Percentiles rank a stretch among this genome's conserved stretches.
Evolutionary conservation across 176 grass and related monocot species (phyloP).

Genomic region (Ampelocalamus luodianensis): DNA sequence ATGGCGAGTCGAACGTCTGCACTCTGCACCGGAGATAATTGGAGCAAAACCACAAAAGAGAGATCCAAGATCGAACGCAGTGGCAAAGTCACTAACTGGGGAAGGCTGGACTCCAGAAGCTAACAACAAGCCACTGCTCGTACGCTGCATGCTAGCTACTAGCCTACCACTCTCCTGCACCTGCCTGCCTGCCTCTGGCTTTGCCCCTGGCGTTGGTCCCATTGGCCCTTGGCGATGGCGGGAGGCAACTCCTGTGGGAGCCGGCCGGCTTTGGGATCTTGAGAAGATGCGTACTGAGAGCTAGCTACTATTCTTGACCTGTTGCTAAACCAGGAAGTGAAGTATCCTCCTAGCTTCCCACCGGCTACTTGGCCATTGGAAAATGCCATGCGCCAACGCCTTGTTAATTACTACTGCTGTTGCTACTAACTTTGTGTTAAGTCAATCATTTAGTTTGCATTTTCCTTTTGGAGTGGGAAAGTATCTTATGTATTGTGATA

Average conservation of each 20-base stretch:
- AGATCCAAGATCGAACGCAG: conserved; percentile 10
- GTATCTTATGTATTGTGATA: conserved; percentile 20
- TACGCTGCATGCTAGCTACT: background rate
- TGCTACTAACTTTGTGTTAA: conserved; percentile 10
- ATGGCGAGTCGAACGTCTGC: conserved; percentile 15
- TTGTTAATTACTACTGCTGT: conserved; percentile 34
- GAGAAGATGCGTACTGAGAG: conserved; percentile 34
- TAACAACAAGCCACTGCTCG: background rate
- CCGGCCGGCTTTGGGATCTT: conserved; percentile 12
- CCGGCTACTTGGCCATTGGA: conserved; percentile 61
- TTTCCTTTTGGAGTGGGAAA: conserved; percentile 4
- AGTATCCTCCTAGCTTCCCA: conserved; percentile 47
- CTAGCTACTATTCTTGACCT: background rate
- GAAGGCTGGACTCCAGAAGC: conserved; percentile 48
- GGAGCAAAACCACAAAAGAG: conserved; percentile 31
- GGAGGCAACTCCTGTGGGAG: conserved; percentile 35
- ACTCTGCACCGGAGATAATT: background rate
- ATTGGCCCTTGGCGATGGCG: conserved; percentile 51
- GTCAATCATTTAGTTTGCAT: conserved; percentile 26
- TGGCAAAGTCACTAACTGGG: conserved; percentile 32
- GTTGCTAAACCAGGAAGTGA: conserved; percentile 11
- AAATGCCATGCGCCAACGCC: conserved; percentile 61
- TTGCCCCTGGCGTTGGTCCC: background rate
- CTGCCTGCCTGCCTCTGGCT: background rate
- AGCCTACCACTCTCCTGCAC: background rate